Evolutionary conservation across 257 asterid species (phyloP).

Genomic region (Nicotiana obtusifolia): DNA sequence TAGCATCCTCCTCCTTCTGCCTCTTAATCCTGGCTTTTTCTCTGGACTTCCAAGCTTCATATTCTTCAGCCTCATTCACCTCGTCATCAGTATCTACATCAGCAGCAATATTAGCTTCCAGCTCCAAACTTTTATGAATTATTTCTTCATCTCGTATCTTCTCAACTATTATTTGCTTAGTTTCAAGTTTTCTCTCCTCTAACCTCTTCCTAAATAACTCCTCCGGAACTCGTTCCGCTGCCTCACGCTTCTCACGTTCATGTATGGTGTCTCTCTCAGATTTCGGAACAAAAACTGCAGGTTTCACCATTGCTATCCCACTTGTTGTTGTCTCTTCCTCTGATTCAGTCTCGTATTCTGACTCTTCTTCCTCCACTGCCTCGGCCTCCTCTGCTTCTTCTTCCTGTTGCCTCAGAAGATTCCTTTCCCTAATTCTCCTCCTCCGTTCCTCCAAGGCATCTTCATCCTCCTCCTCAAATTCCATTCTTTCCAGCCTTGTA

Average conservation of each 20-base stretch:
- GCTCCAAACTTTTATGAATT: constrained; percentile 64
- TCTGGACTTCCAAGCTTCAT: constrained; percentile 91
- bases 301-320: constrained; percentile 72
- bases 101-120: constrained; percentile 52
- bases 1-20: constrained; percentile 52
- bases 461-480: constrained; percentile 9
- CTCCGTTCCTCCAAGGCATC: constrained; percentile 16
- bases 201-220: constrained; percentile 52
- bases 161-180: constrained; percentile 72
- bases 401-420: constrained; percentile 63
- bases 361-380: too few species aligned
- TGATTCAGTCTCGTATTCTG: constrained; percentile 87
- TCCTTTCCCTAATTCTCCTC: constrained; percentile 67
- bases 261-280: constrained; percentile 77
- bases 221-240: constrained; percentile 70
- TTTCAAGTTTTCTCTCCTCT: constrained; percentile 76
- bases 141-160: constrained; percentile 79
- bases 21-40: constrained; percentile 81
- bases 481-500: constrained; percentile 60
- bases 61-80: constrained; percentile 80
- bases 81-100: constrained; percentile 96
- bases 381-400: constrained; percentile 73
- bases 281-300: constrained; percentile 62
- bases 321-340: constrained; percentile 49
- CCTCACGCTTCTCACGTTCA: constrained; percentile 87